Evolutionary conservation across 768 basidiomycete species (phyloP).

Genomic region (Pleurotus citrinopileatus): DNA sequence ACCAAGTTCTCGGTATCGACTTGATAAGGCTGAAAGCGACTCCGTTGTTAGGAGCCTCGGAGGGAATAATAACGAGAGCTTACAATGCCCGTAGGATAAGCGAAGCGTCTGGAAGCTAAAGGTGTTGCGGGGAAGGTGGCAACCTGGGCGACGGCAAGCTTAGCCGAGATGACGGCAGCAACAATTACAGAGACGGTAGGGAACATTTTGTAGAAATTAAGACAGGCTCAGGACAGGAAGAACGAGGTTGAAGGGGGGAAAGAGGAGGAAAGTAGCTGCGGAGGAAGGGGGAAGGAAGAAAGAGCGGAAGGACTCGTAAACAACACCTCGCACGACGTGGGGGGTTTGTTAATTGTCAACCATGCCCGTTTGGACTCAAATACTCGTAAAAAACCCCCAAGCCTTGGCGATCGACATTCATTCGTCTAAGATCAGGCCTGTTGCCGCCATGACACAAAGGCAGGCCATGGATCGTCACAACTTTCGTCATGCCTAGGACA

Average conservation of each 20-base stretch:
- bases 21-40: constrained; percentile 44
- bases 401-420: constrained; percentile 8
- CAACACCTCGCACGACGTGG: background rate
- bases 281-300: background rate
- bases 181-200: background rate
- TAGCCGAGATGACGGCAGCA: background rate
- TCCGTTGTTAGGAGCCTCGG: background rate
- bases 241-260: background rate
- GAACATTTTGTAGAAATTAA: background rate
- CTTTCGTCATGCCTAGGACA: too few species aligned
- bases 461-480: too few species aligned
- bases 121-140: constrained; percentile 4
- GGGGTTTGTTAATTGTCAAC: background rate
- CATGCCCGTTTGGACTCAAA: background rate
- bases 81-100: constrained; percentile 2
- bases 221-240: background rate
- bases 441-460: background rate
- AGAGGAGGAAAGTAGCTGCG: background rate
- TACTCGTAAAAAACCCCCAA: background rate
- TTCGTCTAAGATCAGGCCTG: background rate
- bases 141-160: background rate
- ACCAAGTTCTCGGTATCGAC: constrained; percentile 36
- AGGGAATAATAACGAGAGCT: background rate
- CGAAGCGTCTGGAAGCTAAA: constrained; percentile 1
- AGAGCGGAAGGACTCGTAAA: background rate